Base-by-base conservation (phyloP, 306 rosid genomes). In the Trifolium dubium region DNA sequence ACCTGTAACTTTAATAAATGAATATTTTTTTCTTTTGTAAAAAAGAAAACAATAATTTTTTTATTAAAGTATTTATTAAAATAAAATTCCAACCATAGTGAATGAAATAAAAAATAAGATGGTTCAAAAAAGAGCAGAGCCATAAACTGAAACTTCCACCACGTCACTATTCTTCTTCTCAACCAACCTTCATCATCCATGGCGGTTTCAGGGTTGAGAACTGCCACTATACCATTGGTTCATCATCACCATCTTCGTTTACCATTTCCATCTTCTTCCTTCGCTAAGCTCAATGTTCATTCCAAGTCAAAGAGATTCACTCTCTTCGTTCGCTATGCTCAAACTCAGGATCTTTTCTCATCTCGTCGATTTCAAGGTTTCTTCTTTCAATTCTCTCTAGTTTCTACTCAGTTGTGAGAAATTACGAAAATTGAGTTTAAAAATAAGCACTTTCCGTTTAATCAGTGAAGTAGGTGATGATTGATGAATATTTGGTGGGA, bases 121-220 rank as follows among this genome's bases (percentile, higher is more conserved):
- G n/a, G n/a, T n/a, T n/a, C n/a, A n/a, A 23, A 23, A 23, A 23
- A 23, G 17, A 58, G 10, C 37, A 34, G 13, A 69, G 23, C 77
- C 71, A 58, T 54, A 76, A 49, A 29, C 23, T 1, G 2, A 53
- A 35, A 18, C 5, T 5, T 9, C 23, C 39, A 74, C 54, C 83
- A 53, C 69, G 40, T 62, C n/a, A n/a, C 13, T 40, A 2, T 9
- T 41, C 53, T 9, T 46, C 15, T 69, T 67, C 76, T 31, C 43
- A 75, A 44, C 64, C 2, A 30, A 64, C 47, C 47, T 19, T 15
- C 41, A 34, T 12, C 34, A 14, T 69, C 74, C 51, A 82, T 53
- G 98, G 89, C 92, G 65, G 90, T 89, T 19, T 85, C 92, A 1
- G 98, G 87, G 12, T 64, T 91, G 77, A 88, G 86, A 84, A 89